phyloP scores from a whole-genome alignment of 1,139 yeast species.

The Sugiyamaella pinicola region DNA sequence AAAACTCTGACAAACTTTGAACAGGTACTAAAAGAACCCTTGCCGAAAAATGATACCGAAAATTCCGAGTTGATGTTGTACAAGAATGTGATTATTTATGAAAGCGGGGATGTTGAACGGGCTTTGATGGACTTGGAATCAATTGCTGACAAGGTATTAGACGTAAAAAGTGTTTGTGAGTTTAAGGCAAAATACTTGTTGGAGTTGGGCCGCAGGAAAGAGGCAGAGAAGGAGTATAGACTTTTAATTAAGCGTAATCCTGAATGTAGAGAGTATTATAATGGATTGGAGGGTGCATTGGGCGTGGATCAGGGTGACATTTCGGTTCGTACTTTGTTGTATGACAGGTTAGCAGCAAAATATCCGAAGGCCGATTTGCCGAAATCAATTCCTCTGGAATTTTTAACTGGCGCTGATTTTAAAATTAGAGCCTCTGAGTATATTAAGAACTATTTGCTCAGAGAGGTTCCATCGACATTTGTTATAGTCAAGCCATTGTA shows the following conservation, averaged over 20 bases:
- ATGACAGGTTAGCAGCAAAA: slow-evolving; percentile 62
- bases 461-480: slow-evolving; percentile 92
- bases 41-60: slow-evolving; percentile 53
- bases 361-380: slow-evolving; percentile 90
- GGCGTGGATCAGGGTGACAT: slow-evolving; percentile 41
- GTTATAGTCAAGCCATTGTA: slow-evolving; percentile 83
- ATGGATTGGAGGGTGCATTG: slow-evolving; percentile 63
- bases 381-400: slow-evolving; percentile 72
- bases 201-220: slow-evolving; percentile 50
- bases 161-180: slow-evolving; percentile 65
- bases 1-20: slow-evolving; percentile 75
- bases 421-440: slow-evolving; percentile 53
- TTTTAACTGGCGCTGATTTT: slow-evolving; percentile 60
- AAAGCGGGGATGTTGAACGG: slow-evolving; percentile 60
- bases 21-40: slow-evolving; percentile 57
- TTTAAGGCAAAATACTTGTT: slow-evolving; percentile 62
- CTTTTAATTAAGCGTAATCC: slow-evolving; percentile 81
- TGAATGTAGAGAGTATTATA: slow-evolving; percentile 69
- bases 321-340: slow-evolving; percentile 46
- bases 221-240: slow-evolving; percentile 72
- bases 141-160: slow-evolving; percentile 57
- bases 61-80: slow-evolving; percentile 79
- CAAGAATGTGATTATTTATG: slow-evolving; percentile 66
- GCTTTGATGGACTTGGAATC: slow-evolving; percentile 66
- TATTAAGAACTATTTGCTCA: slow-evolving; percentile 60